phyloP scores from a whole-genome alignment of 208 protist genomes.

The Endotrypanum monterogeii region DNA sequence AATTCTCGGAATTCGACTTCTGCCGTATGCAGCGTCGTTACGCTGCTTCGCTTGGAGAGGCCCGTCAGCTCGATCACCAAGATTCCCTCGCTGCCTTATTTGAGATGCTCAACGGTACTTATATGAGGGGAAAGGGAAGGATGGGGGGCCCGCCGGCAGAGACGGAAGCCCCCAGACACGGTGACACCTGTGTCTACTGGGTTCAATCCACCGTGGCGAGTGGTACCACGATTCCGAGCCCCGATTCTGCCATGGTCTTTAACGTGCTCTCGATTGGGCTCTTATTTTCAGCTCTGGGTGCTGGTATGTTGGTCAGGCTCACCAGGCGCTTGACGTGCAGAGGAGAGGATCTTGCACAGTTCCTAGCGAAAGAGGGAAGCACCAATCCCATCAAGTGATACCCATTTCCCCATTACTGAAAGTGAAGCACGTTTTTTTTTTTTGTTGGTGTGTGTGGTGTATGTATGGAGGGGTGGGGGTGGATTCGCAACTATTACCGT shows the following conservation, averaged over 20 bases:
- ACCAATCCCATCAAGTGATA: background rate
- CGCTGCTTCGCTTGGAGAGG: background rate
- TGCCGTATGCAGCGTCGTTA: conserved; percentile 11
- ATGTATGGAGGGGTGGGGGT: too few species aligned
- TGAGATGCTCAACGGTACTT: conserved; percentile 24
- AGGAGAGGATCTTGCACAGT: conserved; percentile 11
- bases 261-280: conserved; percentile 68
- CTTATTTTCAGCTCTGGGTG: conserved; percentile 36
- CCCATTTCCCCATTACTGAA: background rate
- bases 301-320: conserved; percentile 33
- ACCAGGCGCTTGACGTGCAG: conserved; percentile 30
- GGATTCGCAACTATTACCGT: background rate
- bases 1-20: background rate
- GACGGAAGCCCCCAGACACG: background rate
- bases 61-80: conserved; percentile 51
- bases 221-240: conserved; percentile 68
- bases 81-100: conserved; percentile 27
- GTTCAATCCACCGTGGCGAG: conserved; percentile 56
- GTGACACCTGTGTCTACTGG: conserved; percentile 27
- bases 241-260: conserved; percentile 81
- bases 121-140: background rate
- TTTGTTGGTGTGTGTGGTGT: too few species aligned
- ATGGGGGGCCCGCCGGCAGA: background rate
- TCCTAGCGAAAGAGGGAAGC: conserved; percentile 2
- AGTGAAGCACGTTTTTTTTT: background rate